These are phyloP conservation scores for Angomonas ambiguus DNA, from an alignment of 208 protist species.

Conservation along the genomic window DNA sequence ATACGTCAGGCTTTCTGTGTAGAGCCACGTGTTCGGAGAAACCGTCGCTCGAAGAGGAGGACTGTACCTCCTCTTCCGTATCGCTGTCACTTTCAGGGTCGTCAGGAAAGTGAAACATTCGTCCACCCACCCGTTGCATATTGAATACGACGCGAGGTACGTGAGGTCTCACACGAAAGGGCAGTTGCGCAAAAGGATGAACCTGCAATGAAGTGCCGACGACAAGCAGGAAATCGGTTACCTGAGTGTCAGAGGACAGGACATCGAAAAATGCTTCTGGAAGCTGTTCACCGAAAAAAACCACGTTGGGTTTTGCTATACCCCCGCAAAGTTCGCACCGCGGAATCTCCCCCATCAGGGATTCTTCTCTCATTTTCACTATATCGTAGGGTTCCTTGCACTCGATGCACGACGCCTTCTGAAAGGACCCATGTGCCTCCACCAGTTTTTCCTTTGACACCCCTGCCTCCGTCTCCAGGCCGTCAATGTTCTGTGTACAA, in stretches of 20 bases:
- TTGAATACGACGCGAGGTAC: constrained; percentile 93
- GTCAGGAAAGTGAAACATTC: constrained; percentile 66
- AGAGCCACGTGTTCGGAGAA: constrained; percentile 41
- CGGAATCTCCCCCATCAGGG: constrained; percentile 39
- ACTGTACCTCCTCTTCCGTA: constrained; percentile 2
- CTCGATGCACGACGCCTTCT: constrained; percentile 78
- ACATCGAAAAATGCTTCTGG: constrained; percentile 79
- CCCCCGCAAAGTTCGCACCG: constrained; percentile 58
- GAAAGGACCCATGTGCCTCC: constrained; percentile 95
- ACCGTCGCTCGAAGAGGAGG: constrained; percentile 49
- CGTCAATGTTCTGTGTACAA: constrained; percentile 98
- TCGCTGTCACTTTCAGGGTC: constrained; percentile 17
- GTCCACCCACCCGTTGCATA: constrained; percentile 60
- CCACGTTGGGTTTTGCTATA: constrained; percentile 95
- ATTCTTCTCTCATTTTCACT: constrained; percentile 22
- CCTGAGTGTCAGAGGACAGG: constrained; percentile 56
- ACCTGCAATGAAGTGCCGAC: constrained; percentile 95
- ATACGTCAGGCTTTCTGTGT: constrained; percentile 16
- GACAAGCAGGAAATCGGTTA: constrained; percentile 90
- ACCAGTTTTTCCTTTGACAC: constrained; percentile 81
- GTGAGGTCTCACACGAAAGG: constrained; percentile 33
- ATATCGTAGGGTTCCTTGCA: constrained; percentile 57
- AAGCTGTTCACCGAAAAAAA: constrained; percentile 96
- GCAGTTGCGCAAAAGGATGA: constrained; percentile 88
- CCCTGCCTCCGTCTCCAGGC: constrained; percentile 83